Base-by-base conservation (phyloP, 2,329 filamentous ascomycete genomes). In the Hypoxylon sp. region DNA sequence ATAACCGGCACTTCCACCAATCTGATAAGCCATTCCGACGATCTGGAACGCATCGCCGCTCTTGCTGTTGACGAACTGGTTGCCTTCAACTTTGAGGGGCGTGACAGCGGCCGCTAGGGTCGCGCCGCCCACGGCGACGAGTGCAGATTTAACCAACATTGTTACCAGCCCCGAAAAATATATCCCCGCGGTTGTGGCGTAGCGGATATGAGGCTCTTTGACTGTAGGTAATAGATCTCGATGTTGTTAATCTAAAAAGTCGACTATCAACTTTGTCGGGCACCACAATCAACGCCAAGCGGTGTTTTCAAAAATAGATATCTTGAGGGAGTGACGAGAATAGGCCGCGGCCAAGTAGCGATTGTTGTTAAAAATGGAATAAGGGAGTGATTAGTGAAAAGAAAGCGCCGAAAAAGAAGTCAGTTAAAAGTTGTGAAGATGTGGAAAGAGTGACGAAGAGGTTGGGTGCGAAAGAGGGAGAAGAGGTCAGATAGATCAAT, bases 21-120 rank as follows among this genome's bases (percentile, higher is more conserved):
- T 89, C 76, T 91, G 89, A 79, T 91, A 91, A 74, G 88, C 89
- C 70, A 89, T 84, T 71, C 89, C 89, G 52, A 89, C 83, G 64
- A 91, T 83, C 79, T 90, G 86, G 78, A 90, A 90, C 66, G 84
- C 84, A 72, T 87, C 81, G 64, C 86, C 86, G 20, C 82, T 86
- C 62, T 79, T 78, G 42, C 84, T 80, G 77, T 89, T 87, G 76
- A 90, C 81, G 63, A 91, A 89, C 73, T 87, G 80, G 64, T 81
- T 82, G 69, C 86, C 87, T 61, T 85, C 73, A 65, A 89, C 82
- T 64, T 83, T 81, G 53, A 91, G 82, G 8, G 86, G 78, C 63
- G 82, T 82, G 53, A 91, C 85, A 54, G 88, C 88, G 54, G 81
- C 79, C 52, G 82, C 85, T 40, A 84, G 76, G 67, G 83, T 80